These are phyloP conservation scores for Populus simonii DNA, from an alignment of 345 rosid genomes.

Conservation along the genomic window DNA sequence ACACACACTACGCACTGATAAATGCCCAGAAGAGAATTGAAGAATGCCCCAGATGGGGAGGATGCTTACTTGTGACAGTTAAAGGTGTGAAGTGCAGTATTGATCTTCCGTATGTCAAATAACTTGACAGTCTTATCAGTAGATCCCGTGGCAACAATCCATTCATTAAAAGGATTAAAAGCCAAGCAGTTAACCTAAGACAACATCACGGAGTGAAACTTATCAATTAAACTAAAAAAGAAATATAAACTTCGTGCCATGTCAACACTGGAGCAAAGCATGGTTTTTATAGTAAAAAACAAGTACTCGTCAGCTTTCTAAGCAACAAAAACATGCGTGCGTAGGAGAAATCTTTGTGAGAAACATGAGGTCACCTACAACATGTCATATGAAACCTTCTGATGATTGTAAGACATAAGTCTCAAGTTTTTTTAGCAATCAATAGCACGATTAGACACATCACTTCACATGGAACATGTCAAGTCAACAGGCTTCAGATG, in stretches of 20 bases:
- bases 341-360: not conserved
- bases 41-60: not conserved
- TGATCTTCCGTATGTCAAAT: conserved; percentile 89
- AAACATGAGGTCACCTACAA: not conserved
- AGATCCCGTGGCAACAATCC: conserved; percentile 98
- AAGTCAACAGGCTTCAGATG: not conserved
- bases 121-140: conserved; percentile 96
- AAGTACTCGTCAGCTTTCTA: not conserved
- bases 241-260: not conserved
- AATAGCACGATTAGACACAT: not conserved
- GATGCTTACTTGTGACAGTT: conserved; percentile 85
- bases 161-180: conserved; percentile 96
- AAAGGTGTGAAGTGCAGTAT: conserved; percentile 80
- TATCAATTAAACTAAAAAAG: not conserved
- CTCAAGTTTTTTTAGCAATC: not conserved
- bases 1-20: not conserved
- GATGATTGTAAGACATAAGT: not conserved
- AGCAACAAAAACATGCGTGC: not conserved
- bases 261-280: not conserved
- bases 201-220: conserved; percentile 4
- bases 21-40: not conserved
- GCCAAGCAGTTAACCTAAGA: conserved; percentile 93
- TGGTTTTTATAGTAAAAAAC: not conserved
- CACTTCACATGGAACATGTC: not conserved
- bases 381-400: not conserved